Evolutionary conservation across 805 yeast genomes (phyloP), one percentile per base, ranked within the genome.

Genomic region (Lipomyces yamanashiensis): DNA sequence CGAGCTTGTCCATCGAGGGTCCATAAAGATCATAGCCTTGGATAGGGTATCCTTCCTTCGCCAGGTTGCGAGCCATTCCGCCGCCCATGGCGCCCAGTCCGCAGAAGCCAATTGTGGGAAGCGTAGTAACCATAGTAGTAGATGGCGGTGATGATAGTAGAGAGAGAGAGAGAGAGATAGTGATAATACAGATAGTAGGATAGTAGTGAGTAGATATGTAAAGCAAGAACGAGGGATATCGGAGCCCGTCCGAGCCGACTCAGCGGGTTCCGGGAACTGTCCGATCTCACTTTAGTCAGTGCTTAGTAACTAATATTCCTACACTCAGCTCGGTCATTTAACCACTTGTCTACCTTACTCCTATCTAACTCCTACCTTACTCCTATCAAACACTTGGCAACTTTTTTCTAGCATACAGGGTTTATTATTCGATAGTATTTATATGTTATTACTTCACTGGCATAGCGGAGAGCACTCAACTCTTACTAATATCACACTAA

Each of bases 71-170:
- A 40, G 66, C 66, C 66, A 62, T 62, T 13, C 66, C 66, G 41
- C 66, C 66, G 51, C 66, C 66, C 63, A 62, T 62, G 12, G 66
- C 66, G 43, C 66, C 66, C 48, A 62, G 60, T 10, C 66, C 66
- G 43, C 59, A 53, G 63, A 62, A 62, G n/a, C 66, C 66, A 23
- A 62, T 53, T 40, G 40, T 17, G 15, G 66, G 66, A 19, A 41
- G 40, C 1, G 62, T 41, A 3, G 40, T 17, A 6, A 63, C 66
- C 66, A 63, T 62, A 28, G 9, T n/a, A 19, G 17, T 21, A 12
- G 47, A 40, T 10, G 45, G 17, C 2, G 47, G 17, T 8, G 47
- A 37, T 8, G 45, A 52, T 3, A 36, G 39, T 9, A 45, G 21
- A 21, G 34, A 9, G 37, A 9, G 10, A 52, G n/a, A n/a, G n/a